Evolutionary conservation across 1,284 basidiomycete genomes (phyloP), one percentile per base, ranked within the genome.

Genomic region (Somion occarium): DNA sequence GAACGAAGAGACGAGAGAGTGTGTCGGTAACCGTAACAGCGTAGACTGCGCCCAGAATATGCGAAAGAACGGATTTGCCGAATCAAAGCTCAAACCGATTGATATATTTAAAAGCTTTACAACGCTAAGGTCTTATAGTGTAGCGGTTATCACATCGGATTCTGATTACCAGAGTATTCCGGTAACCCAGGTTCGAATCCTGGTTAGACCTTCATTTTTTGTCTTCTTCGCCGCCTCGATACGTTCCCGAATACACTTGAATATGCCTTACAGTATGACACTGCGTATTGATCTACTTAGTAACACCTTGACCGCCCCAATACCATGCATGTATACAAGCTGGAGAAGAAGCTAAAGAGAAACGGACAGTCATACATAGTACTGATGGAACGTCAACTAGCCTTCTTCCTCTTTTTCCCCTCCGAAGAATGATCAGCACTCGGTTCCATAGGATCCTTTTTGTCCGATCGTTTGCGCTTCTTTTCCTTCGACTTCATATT

Each of bases 61-160:
- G n/a, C n/a, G n/a, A n/a, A n/a, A n/a, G n/a, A n/a, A n/a, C n/a
- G n/a, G n/a, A n/a, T n/a, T n/a, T n/a, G n/a, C n/a, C n/a, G n/a
- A n/a, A n/a, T n/a, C n/a, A n/a, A n/a, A n/a, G n/a, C n/a, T n/a
- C n/a, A n/a, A n/a, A n/a, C 15, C 30, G 30, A 7, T 34, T 34
- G 30, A 34, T 15, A 34, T 15, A 7, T 7, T 15, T 34, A 7
- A 34, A 7, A 7, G 30, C 30, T 7, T 34, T 7, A 34, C 30
- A 34, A 15, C 15, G 15, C 30, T 12, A 19, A 15, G 59, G 69
- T 63, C 55, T 61, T 72, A 68, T 78, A 77, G 75, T 78, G 75
- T 78, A 79, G 75, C 67, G 77, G 76, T 78, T 77, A 77, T 76
- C 76, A 78, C 77, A 69, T 70, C 67, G 69, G 76, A 77, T 78